Evolutionary conservation across 768 basidiomycete genomes (phyloP).

Genomic region (Pleurotus giganteus): DNA sequence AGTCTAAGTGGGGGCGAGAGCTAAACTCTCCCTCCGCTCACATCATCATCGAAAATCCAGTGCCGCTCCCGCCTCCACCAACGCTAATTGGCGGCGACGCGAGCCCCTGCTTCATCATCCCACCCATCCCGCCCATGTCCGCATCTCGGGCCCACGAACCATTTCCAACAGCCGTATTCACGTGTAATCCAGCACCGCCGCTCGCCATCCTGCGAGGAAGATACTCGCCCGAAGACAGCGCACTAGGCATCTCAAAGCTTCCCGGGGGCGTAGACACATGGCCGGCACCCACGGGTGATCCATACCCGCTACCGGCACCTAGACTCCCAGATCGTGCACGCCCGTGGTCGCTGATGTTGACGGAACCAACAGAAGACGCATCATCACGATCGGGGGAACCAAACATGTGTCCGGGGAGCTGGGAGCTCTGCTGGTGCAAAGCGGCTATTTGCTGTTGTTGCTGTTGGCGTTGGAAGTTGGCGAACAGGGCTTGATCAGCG

Average conservation of each 20-base stretch:
- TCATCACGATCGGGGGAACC: conserved; percentile 14
- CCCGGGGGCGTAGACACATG: conserved; percentile 6
- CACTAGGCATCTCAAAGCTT: conserved; percentile 13
- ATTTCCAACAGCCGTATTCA: conserved; percentile 4
- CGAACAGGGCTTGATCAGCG: conserved; percentile 8
- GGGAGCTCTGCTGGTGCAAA: not conserved
- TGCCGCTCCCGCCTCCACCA: conserved; percentile 12
- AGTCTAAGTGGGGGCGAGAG: not conserved
- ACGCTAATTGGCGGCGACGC: conserved; percentile 10
- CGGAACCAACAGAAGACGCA: conserved; percentile 14
- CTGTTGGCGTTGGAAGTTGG: conserved; percentile 13
- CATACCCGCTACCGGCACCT: conserved; percentile 12
- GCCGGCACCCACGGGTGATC: conserved; percentile 9
- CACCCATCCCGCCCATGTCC: conserved; percentile 11
- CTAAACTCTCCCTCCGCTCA: not conserved
- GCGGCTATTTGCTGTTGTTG: conserved; percentile 6
- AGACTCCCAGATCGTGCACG: conserved; percentile 10
- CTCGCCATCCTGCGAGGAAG: conserved; percentile 4
- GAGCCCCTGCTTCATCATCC: conserved; percentile 16
- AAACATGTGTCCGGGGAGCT: conserved; percentile 9
- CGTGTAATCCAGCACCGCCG: conserved; percentile 8
- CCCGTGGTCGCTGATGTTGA: conserved; percentile 8
- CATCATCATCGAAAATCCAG: conserved; percentile 20
- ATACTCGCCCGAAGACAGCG: conserved; percentile 8
- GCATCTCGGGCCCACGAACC: conserved; percentile 8